A percentile compares a stretch with the other conserved stretches of the same genome.
Conservation (phyloP, 257 asterid genomes). For the Nicotiana noctiflora region DNA sequence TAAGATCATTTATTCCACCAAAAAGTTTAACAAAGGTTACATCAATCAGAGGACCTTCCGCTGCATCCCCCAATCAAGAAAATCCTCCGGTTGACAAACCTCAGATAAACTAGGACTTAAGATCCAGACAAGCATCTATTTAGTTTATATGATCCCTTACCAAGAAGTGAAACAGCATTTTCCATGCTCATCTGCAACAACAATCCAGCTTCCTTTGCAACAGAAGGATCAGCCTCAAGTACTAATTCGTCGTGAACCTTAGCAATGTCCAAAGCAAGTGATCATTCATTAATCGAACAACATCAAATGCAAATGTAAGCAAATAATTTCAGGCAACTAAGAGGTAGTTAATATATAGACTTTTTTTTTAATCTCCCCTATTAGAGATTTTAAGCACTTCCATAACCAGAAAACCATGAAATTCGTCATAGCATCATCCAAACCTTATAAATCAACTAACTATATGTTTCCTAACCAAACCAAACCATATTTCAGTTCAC, state of each 20-base stretch:
- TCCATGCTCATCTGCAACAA: conserved; percentile 82
- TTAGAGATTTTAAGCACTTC: background rate
- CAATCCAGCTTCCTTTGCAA: conserved; percentile 73
- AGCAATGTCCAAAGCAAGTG: conserved; percentile 4
- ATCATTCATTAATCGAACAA: conserved; percentile 2
- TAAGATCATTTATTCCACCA: background rate
- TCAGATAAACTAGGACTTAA: conserved; percentile 1
- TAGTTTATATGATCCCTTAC: conserved; percentile 32
- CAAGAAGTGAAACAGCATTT: conserved; percentile 71
- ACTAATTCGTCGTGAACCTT: conserved; percentile 95
- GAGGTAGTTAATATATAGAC: background rate
- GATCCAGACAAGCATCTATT: background rate
- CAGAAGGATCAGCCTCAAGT: conserved; percentile 69
- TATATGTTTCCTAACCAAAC: background rate
- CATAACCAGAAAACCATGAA: background rate
- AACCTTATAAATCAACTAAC: background rate
- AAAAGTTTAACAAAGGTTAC: background rate
- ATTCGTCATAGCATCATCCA: background rate
- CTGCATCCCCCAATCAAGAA: background rate
- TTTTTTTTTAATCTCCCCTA: background rate
- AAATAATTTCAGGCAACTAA: background rate
- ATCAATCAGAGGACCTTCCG: background rate
- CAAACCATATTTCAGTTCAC: background rate
- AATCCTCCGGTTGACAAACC: background rate
- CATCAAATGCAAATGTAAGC: background rate